These are phyloP conservation scores for Beauveria sp. DNA, from an alignment of 2,329 filamentous ascomycete species.

Conservation along the genomic window DNA sequence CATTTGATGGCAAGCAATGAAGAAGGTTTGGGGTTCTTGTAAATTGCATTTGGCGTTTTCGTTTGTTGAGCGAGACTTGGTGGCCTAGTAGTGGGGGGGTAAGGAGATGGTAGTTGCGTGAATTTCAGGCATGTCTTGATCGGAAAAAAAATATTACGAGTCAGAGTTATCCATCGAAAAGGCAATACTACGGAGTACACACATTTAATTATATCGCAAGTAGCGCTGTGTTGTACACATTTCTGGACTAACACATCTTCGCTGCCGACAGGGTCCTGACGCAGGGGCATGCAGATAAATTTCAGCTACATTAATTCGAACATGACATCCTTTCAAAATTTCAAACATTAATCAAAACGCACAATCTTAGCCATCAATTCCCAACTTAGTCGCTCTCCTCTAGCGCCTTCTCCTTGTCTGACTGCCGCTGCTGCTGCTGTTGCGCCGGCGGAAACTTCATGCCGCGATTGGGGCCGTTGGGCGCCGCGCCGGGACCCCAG, in stretches of 20 bases:
- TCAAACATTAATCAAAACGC: too few species aligned
- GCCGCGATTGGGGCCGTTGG: constrained; percentile 20
- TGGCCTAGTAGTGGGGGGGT: background rate
- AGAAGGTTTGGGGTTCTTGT: background rate
- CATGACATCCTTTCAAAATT: too few species aligned
- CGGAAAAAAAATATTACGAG: background rate
- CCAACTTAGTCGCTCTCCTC: background rate
- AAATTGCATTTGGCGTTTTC: constrained; percentile 3
- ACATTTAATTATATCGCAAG: too few species aligned
- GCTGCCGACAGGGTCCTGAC: too few species aligned
- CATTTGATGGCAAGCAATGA: background rate
- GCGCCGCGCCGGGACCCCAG: constrained; percentile 25
- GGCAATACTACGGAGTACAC: background rate
- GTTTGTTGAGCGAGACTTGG: background rate
- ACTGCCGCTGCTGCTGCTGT: background rate
- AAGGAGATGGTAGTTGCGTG: background rate
- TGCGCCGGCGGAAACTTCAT: constrained; percentile 28
- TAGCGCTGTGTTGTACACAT: too few species aligned
- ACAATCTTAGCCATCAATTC: background rate
- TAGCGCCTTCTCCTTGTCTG: constrained; percentile 6
- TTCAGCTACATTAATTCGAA: too few species aligned
- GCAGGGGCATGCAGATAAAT: too few species aligned
- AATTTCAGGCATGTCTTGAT: background rate
- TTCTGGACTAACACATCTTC: too few species aligned
- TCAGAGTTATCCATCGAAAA: background rate